Conservation (phyloP, 495 filamentous ascomycete species). For the Trichoderma parareesei region DNA sequence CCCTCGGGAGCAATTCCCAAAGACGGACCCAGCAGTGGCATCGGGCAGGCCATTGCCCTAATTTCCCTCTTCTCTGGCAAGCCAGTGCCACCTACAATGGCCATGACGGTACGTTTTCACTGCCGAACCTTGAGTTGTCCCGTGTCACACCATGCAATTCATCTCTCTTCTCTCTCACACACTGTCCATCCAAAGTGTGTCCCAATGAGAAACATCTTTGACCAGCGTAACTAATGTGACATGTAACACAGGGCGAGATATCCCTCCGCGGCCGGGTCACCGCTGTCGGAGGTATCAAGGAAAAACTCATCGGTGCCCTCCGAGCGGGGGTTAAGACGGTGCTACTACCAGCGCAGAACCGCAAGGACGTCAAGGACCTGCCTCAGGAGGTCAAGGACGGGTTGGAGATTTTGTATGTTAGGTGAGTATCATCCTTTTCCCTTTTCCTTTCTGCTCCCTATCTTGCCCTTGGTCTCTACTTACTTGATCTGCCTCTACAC, state of each 20-base stretch:
- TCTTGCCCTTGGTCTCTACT: too few species aligned
- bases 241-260: conserved; percentile 60
- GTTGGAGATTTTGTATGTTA: conserved; percentile 79
- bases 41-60: conserved; percentile 88
- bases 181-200: neutral
- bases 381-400: conserved; percentile 85
- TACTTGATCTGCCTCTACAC: too few species aligned
- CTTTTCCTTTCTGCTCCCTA: neutral
- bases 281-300: conserved; percentile 94
- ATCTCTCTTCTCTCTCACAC: neutral
- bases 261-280: conserved; percentile 77
- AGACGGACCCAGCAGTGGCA: conserved; percentile 79
- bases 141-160: neutral
- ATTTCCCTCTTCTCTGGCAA: conserved; percentile 87
- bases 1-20: conserved; percentile 93
- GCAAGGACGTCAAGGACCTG: conserved; percentile 88
- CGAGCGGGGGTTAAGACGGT: conserved; percentile 94
- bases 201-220: neutral
- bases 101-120: conserved; percentile 64
- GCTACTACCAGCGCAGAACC: conserved; percentile 77
- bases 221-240: conserved; percentile 21
- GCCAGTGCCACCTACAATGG: conserved; percentile 80
- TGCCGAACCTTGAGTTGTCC: conserved; percentile 1
- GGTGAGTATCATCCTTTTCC: conserved; percentile 43
- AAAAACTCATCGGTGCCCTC: conserved; percentile 93